phyloP scores from a whole-genome alignment of 352 stramenopile genomes.

The Elongisporangium prolatum region DNA sequence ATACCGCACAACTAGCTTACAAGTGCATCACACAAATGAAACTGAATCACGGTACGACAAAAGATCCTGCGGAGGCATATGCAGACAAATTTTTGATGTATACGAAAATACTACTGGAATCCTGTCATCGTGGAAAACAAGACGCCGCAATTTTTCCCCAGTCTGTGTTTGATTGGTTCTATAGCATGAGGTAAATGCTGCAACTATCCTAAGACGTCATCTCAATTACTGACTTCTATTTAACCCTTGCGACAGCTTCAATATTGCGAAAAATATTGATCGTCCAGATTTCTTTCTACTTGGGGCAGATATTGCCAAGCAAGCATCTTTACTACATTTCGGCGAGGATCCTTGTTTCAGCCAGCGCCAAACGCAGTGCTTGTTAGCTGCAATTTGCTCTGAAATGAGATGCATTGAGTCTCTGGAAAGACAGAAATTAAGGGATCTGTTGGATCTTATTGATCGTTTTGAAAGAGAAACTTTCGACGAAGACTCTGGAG shows the following conservation, averaged over 20 bases:
- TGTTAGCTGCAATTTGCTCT: constrained; percentile 53
- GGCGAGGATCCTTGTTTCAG: constrained; percentile 27
- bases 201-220: too few species aligned
- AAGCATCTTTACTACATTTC: constrained; percentile 36
- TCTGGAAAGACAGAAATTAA: constrained; percentile 28
- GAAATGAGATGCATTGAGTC: constrained; percentile 52
- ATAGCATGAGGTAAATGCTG: constrained; percentile 61
- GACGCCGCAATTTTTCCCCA: too few species aligned
- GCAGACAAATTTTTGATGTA: constrained; percentile 42
- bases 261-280: constrained; percentile 56
- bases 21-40: constrained; percentile 15
- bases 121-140: constrained; percentile 7
- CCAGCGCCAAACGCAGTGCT: constrained; percentile 30
- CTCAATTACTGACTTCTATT: background rate
- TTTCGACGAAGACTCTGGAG: background rate
- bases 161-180: constrained; percentile 74
- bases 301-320: constrained; percentile 49
- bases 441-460: constrained; percentile 38
- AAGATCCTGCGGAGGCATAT: constrained; percentile 14
- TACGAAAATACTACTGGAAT: constrained; percentile 26
- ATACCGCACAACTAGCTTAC: constrained; percentile 59
- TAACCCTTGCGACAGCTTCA: constrained; percentile 39
- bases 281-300: constrained; percentile 45
- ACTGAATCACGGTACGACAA: background rate
- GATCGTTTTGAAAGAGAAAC: constrained; percentile 19